Base-by-base conservation (phyloP, 805 yeast genomes). In the Candida succiphila region DNA sequence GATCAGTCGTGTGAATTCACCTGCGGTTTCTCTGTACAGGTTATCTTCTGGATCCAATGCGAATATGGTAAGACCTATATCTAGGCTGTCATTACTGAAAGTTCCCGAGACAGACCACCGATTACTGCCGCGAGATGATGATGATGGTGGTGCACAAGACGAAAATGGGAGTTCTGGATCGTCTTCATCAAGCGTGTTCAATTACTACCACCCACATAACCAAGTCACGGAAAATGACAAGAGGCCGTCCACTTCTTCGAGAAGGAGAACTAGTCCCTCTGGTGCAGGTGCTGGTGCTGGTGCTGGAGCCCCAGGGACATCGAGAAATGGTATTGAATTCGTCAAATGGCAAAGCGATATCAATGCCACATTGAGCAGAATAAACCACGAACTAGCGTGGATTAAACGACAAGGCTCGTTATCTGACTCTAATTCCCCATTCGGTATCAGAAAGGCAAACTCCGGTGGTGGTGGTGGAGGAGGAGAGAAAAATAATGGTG, bases 331-430 rank as follows among this genome's bases (percentile, higher is more conserved):
- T 8, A 14, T 45, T 5, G 76, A 69, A 27, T 65, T 71, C 38
- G 55, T 62, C 27, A 60, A 56, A 30, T 72, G 78, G 78, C 77
- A 70, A 45, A 61, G 60, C 22, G 77, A 71, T 35, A 66, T 72
- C 31, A 72, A 70, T 39, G 42, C 60, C 31, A 56, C 72, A 7
- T 53, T 72, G 34, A 60, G 57, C 38, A 61, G 63, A 44, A 59
- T 72, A 27, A 57, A 67, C 14, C 51, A 58, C 33, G 77, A 72
- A 32, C 38, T 58, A 14, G 41, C 51, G 6, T 45, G 39, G 25
- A 26, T 49, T 35, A 31, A 33, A 28, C 12, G n/a, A 23, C 24
- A 27, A 16, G 15, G 29, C 15, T 22, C 13, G 24, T 15, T 17
- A n/a, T 22, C 33, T 10, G 25, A 10, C 12, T 5, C 20, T 16